Base-by-base conservation (phyloP, 2,329 filamentous ascomycete genomes). In the Penicillium sp. region DNA sequence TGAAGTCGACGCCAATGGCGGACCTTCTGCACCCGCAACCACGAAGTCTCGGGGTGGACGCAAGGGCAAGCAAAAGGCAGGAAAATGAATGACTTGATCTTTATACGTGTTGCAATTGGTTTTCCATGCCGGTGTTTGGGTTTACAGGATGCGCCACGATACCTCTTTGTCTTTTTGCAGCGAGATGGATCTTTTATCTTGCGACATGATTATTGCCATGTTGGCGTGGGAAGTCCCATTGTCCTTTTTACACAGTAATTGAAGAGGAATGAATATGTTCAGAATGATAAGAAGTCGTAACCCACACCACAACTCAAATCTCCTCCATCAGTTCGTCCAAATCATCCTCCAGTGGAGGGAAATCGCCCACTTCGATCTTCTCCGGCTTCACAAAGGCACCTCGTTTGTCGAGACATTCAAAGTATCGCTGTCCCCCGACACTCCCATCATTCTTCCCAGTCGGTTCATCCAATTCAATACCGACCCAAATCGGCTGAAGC, bases 391-490 rank as follows among this genome's bases (percentile, higher is more conserved):
- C 75, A 54, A 82, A 80, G 8, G 76, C 74, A 10, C 79, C 79
- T 25, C 73, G 74, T 13, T 70, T 68, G 29, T 61, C 64, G 27
- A 70, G 71, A 43, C 75, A 72, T 14, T 60, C 55, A 42, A 82
- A 82, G 57, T 80, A 79, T 37, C 70, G 66, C 47, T 64, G 60
- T 11, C 69, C 69, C 39, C 65, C 66, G 2, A 71, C 61, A 26
- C 63, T 70, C 4, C 78, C 78, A 51, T 82, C 76, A 52, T 82
- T 82, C 65, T 79, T 80, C 16, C 79, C 79, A 6, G 72, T 75
- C 2, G 79, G 79, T 59, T 82, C 79, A 54, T 82, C 79, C 26
- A 82, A 67, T 44, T 68, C 65, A 22, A 82, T 66, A 9, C 77
- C 77, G 7, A 80, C 63, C 77, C 77, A 81, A 13, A 69, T 52